Base-by-base conservation (phyloP, 1,284 basidiomycete genomes). In the Microbotryum silenes-acaulis region DNA sequence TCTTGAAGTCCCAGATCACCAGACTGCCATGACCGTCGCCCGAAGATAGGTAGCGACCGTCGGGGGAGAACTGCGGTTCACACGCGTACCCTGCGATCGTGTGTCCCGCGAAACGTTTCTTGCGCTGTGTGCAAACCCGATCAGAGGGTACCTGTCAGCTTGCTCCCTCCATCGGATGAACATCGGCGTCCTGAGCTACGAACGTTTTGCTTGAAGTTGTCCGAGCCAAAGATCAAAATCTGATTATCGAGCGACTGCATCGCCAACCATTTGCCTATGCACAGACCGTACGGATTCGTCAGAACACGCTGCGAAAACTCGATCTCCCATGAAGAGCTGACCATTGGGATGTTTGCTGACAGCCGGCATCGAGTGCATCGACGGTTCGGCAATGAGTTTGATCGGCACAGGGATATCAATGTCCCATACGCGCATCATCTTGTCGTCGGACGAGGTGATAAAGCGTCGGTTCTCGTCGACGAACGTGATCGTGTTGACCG, bases 1-100 rank as follows among this genome's bases (percentile, higher is more conserved):
- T 91, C 79, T 97, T 98, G 91, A 91, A 98, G 77, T 98, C 96
- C 96, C 94, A 99, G 77, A 97, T 96, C 18, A 97, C 89, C 51
- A 99, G 81, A 75, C 96, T 92, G 2, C 96, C 96, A 65, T 87
- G 85, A 4, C 89, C 89, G 72, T 97, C 94, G 33, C 96, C 96
- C 58, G 90, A 93, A 71, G 89, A 93, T 71, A 99, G 86, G 86
- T 91, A 94, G 75, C 91, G 90, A 20, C 96, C 96, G 74, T 99
- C 96, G 0, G 96, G 93, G 25, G 91, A 96, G 77, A 98, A 98
- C 27, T 88, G 91, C 51, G 97, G 85, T 73, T 92, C 88, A 74
- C 92, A 97, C 3, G 94, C 94, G 75, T 97, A 98, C 2, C 96
- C 96, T 2, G 93, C 92, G 12, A 94, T 85, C 10, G 88, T 89